Evolutionary conservation across 208 protist genomes (phyloP).

Genomic region (Wallacemonas sp.): DNA sequence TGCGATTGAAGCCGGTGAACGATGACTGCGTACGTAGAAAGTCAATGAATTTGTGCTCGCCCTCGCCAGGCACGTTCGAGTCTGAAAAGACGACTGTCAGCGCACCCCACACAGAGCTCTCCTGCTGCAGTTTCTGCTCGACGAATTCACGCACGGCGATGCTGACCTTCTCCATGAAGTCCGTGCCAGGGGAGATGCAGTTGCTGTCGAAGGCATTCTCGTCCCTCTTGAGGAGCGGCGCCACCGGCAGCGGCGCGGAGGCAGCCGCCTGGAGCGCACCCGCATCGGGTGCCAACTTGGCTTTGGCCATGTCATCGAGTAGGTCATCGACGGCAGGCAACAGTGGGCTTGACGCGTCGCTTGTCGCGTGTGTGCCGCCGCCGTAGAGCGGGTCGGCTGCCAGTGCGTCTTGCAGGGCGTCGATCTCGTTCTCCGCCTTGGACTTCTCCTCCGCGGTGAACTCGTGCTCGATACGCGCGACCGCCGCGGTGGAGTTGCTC

Average conservation of each 20-base stretch:
- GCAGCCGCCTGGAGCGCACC: no score
- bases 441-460: conserved; percentile 42
- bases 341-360: background rate
- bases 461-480: conserved; percentile 45
- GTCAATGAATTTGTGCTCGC: conserved; percentile 92
- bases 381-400: conserved; percentile 58
- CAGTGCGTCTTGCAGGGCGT: conserved; percentile 39
- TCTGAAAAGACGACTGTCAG: conserved; percentile 94
- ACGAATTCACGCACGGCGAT: conserved; percentile 59
- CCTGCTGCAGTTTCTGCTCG: conserved; percentile 65
- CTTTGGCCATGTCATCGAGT: background rate
- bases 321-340: background rate
- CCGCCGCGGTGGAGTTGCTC: conserved; percentile 11
- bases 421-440: conserved; percentile 38
- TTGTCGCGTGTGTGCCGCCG: background rate
- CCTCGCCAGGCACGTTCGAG: conserved; percentile 96
- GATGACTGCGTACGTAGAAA: conserved; percentile 86
- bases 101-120: conserved; percentile 65
- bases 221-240: conserved; percentile 6
- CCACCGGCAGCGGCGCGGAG: background rate
- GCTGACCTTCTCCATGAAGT: conserved; percentile 96
- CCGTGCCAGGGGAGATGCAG: conserved; percentile 98
- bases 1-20: conserved; percentile 62
- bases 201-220: conserved; percentile 95
- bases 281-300: background rate